Base-by-base conservation (phyloP, 192 early-diverging fungal genomes). In the Jimgerdemannia lactiflua region DNA sequence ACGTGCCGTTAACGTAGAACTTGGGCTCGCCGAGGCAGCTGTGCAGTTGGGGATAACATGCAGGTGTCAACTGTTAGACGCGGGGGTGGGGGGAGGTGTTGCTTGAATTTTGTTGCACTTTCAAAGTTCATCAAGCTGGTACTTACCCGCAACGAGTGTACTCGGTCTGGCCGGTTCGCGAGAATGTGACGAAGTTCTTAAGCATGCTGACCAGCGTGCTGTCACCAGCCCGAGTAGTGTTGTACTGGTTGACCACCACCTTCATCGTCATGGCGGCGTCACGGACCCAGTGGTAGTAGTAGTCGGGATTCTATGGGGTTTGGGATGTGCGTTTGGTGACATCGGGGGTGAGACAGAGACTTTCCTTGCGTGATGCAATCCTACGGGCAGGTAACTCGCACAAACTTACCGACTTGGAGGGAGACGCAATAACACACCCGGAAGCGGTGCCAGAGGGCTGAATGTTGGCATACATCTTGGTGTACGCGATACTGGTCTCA, bases 241-340 rank as follows among this genome's bases (percentile, higher is more conserved):
- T 72, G 10, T 64, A 70, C 10, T 68, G 67, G 7, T 85, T 77
- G 19, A 74, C 43, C 9, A 90, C 69, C n/a, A 84, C 86, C 71
- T 75, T 69, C 87, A 91, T 89, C 8, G 83, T 82, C 11, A 93
- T 82, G 4, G 87, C 90, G 17, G 89, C 75, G 64, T 93, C 92
- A 7, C 93, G 80, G 10, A 87, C 87, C 94, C 94, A 95, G 17
- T 84, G 68, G 65, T 92, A 95, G 64, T 84, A 95, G 84, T 95
- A 95, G 81, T 95, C 84, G 2, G 89, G 92, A 17, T 79, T 68
- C 49, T 29, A 29, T 29, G 29, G 29, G 29, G 29, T 29, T 29
- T 29, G 29, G 29, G 29, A 29, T 29, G 29, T 29, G 1, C 29
- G 29, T 29, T 29, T 19, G 19, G 64, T 19, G 64, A 18, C 64